Conservation (phyloP, 768 basidiomycete species). For the Pholiota microspora region DNA sequence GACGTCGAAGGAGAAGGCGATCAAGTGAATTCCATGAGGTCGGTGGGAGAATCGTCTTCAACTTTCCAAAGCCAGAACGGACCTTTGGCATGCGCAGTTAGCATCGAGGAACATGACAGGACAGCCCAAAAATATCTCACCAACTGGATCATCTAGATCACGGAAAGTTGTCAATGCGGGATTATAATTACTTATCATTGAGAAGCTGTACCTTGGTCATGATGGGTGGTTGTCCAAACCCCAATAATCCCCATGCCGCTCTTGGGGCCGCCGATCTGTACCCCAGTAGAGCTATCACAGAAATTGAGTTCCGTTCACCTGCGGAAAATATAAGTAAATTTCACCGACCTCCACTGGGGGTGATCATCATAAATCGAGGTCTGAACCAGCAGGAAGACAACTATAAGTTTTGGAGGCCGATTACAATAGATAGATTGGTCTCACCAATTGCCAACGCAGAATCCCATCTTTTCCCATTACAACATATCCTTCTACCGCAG, state of each 20-base stretch:
- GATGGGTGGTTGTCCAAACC: slow-evolving; percentile 62
- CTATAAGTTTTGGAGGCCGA: neutral
- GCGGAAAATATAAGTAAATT: neutral
- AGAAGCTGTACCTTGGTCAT: slow-evolving; percentile 44
- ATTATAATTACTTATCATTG: neutral
- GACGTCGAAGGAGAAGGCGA: neutral
- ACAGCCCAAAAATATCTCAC: slow-evolving; percentile 29
- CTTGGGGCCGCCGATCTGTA: slow-evolving; percentile 63
- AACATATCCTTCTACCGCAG: slow-evolving; percentile 49
- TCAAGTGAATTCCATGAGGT: slow-evolving; percentile 34
- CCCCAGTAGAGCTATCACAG: slow-evolving; percentile 54
- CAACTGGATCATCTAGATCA: slow-evolving; percentile 59
- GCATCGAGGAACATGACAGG: neutral
- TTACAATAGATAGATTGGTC: slow-evolving; percentile 18
- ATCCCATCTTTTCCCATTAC: slow-evolving; percentile 42
- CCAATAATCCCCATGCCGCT: slow-evolving; percentile 70
- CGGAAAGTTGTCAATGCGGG: neutral
- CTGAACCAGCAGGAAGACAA: slow-evolving; percentile 28
- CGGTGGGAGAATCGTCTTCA: slow-evolving; percentile 31
- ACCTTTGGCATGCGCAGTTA: slow-evolving; percentile 32
- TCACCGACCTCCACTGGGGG: slow-evolving; percentile 58
- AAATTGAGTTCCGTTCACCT: neutral
- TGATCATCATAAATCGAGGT: slow-evolving; percentile 50
- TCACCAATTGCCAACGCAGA: slow-evolving; percentile 60
- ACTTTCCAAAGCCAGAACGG: slow-evolving; percentile 77